Evolutionary conservation across 805 yeast genomes (phyloP).

Genomic region (Naumovozyma dairenensis): DNA sequence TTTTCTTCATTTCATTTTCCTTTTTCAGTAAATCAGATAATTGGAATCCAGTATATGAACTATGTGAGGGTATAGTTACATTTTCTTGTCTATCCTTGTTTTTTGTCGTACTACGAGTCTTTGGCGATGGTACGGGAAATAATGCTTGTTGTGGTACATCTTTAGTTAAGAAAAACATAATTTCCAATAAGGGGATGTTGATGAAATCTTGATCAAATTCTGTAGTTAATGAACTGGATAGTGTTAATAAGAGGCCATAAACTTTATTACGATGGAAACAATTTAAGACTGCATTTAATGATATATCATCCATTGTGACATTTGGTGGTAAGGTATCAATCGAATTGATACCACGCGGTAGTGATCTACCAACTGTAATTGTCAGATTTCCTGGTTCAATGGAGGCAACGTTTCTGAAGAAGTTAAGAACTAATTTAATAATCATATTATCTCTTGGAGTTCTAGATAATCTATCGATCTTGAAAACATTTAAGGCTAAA

Average conservation of each 20-base stretch:
- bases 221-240: slow-evolving; percentile 52
- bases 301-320: slow-evolving; percentile 55
- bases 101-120: background rate
- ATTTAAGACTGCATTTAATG: slow-evolving; percentile 45
- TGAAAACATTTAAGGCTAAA: slow-evolving; percentile 53
- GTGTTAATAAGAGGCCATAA: slow-evolving; percentile 58
- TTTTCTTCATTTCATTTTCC: slow-evolving; percentile 47
- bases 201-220: slow-evolving; percentile 56
- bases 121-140: slow-evolving; percentile 2
- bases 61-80: slow-evolving; percentile 30
- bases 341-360: slow-evolving; percentile 25
- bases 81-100: slow-evolving; percentile 3
- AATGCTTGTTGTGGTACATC: slow-evolving; percentile 37
- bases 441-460: slow-evolving; percentile 63
- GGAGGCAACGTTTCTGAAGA: slow-evolving; percentile 67
- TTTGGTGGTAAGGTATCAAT: slow-evolving; percentile 42
- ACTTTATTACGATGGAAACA: slow-evolving; percentile 65
- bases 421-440: slow-evolving; percentile 57
- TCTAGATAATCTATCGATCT: slow-evolving; percentile 44
- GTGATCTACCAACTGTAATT: slow-evolving; percentile 33
- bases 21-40: slow-evolving; percentile 44
- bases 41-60: slow-evolving; percentile 6
- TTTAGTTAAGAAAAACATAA: slow-evolving; percentile 51
- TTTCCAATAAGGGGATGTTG: slow-evolving; percentile 57
- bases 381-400: slow-evolving; percentile 63